Evolutionary conservation across 306 rosid species (phyloP).

Genomic region (Oemleria cerasiformis): DNA sequence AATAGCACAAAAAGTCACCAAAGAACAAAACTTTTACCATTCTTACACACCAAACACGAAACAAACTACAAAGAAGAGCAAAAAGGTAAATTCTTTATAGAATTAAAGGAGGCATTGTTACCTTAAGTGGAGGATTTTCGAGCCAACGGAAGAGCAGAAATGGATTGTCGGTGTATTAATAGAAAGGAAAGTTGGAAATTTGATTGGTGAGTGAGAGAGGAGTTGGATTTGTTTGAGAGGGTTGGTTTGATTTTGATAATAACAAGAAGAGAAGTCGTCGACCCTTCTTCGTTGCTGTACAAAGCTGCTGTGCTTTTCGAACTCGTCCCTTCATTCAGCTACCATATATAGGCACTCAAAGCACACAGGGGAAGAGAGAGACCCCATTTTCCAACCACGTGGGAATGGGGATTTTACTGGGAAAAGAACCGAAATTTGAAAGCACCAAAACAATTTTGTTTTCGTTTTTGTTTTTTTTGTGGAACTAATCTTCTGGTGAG

Average conservation of each 20-base stretch:
- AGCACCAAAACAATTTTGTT: no score
- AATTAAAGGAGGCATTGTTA: constrained; percentile 5
- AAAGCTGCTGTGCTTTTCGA: constrained; percentile 7
- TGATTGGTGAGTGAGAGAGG: constrained; percentile 10
- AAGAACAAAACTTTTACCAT: constrained; percentile 5
- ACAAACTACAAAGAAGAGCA: constrained; percentile 3
- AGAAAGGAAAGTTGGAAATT: constrained; percentile 4
- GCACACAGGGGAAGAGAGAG: constrained; percentile 5
- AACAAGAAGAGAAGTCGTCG: neutral
- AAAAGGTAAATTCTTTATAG: neutral
- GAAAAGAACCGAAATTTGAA: constrained; percentile 1
- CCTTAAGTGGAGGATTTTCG: constrained; percentile 44
- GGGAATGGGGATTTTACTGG: constrained; percentile 10
- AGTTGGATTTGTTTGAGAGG: constrained; percentile 2
- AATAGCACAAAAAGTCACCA: neutral
- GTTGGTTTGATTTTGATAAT: constrained; percentile 13
- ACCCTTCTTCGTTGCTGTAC: constrained; percentile 1
- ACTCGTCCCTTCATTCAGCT: neutral
- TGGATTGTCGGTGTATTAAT: constrained; percentile 13
- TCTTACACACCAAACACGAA: constrained; percentile 11
- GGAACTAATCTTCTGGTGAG: neutral
- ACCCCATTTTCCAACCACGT: constrained; percentile 18
- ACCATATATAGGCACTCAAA: neutral
- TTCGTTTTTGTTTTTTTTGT: neutral
- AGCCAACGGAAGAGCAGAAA: constrained; percentile 24